Evolutionary conservation across 352 stramenopile genomes (phyloP).

Genomic region (Bremia lactucae): DNA sequence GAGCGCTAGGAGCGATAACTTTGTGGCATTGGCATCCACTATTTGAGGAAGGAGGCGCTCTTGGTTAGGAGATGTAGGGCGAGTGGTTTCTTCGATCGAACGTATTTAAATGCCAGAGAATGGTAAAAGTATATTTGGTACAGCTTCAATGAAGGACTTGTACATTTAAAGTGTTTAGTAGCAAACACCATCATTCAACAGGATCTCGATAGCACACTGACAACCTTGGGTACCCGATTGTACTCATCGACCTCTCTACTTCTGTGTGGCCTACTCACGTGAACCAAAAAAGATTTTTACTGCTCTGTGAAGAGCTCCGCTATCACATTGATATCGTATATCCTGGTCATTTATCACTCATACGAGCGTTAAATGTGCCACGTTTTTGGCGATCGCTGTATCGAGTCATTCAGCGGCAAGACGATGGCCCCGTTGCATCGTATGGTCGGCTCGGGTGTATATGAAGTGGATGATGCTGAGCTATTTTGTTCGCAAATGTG

Average conservation of each 20-base stretch:
- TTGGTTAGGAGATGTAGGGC: slow-evolving; percentile 48
- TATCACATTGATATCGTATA: slow-evolving; percentile 54
- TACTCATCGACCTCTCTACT: slow-evolving; percentile 53
- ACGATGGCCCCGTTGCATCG: slow-evolving; percentile 42
- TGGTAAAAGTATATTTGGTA: slow-evolving; percentile 51
- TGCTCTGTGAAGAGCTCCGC: slow-evolving; percentile 35
- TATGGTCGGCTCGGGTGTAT: slow-evolving; percentile 40
- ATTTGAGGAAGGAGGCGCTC: slow-evolving; percentile 23
- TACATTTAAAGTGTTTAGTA: slow-evolving; percentile 38
- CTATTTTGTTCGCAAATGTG: slow-evolving; percentile 31
- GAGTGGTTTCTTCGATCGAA: slow-evolving; percentile 76
- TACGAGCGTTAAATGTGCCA: slow-evolving; percentile 56
- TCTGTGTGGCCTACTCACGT: slow-evolving; percentile 25
- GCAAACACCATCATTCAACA: slow-evolving; percentile 40
- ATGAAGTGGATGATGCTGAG: slow-evolving; percentile 23
- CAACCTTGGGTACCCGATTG: slow-evolving; percentile 54
- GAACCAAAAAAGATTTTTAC: slow-evolving; percentile 31
- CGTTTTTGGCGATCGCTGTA: slow-evolving; percentile 39
- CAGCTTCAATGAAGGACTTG: slow-evolving; percentile 41
- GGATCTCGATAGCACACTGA: too few relatives aligned
- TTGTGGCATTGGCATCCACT: slow-evolving; percentile 21
- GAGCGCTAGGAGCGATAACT: slow-evolving; percentile 13
- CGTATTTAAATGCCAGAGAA: slow-evolving; percentile 70
- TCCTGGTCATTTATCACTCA: slow-evolving; percentile 43
- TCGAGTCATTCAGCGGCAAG: slow-evolving; percentile 21